Base-by-base conservation (phyloP, 2,329 filamentous ascomycete genomes). In the Aspergillus amoenus region DNA sequence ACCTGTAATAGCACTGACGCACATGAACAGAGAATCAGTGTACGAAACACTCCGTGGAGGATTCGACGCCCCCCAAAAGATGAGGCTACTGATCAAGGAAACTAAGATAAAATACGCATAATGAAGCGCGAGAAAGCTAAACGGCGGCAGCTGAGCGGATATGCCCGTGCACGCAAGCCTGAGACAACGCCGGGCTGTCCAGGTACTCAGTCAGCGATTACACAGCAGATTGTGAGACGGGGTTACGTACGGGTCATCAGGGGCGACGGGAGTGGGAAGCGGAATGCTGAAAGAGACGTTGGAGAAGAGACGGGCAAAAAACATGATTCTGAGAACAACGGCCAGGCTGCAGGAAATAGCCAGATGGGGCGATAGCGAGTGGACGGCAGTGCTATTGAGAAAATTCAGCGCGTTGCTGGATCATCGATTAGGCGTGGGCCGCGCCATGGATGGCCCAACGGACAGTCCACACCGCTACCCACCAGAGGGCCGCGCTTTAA, bases 41-140 rank as follows among this genome's bases (percentile, higher is more conserved):
- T 86, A 90, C 45, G 74, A 72, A 49, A 90, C 77, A 60, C 77
- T 82, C 52, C 74, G 70, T 17, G 72, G 67, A 0, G 84, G 82
- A 2, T 77, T 78, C 0, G 83, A 84, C 0, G 81, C 77, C 8
- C 77, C 59, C 60, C 72, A 90, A 66, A 89, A 86, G 51, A 90
- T 79, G 56, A 83, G 62, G 13, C 85, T 85, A 51, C 77, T 78
- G 18, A 87, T 30, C 5, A 89, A 67, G 51, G 78, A 80, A 6
- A 81, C 81, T 11, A 74, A 58, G 59, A 88, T 77, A 68, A 90
- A 90, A 72, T 89, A 90, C 50, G 79, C 69, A 72, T 89, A 88
- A 68, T 90, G 88, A 5, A 89, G 65, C 2, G 83, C 85, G 64
- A 88, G 82, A 68, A 84, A 88, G 63, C 86, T 87, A 59, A 84